Conservation (phyloP, 768 basidiomycete genomes). For the Coprinopsis cinerea region DNA sequence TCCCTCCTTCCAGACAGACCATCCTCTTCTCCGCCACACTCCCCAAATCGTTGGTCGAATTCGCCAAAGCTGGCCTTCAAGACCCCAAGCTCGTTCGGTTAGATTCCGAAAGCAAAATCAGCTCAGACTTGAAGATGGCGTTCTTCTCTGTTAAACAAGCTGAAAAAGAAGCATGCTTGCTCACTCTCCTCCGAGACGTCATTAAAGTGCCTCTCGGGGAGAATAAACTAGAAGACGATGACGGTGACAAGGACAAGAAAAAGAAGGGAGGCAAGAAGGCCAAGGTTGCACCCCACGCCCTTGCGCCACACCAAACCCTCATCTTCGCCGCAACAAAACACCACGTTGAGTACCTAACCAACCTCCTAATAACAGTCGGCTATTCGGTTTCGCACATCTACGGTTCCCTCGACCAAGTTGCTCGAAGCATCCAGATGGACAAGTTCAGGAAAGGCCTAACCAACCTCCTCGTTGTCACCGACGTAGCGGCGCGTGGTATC, state of each 20-base stretch:
- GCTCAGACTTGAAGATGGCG: slow-evolving; percentile 86
- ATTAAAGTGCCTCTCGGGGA: slow-evolving; percentile 69
- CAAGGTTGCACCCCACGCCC: slow-evolving; percentile 45
- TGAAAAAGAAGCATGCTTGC: slow-evolving; percentile 91
- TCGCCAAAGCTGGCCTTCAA: slow-evolving; percentile 94
- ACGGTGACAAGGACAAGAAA: slow-evolving; percentile 18
- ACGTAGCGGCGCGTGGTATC: slow-evolving; percentile 96
- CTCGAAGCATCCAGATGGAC: slow-evolving; percentile 86
- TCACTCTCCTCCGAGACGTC: slow-evolving; percentile 79
- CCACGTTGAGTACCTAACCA: slow-evolving; percentile 91
- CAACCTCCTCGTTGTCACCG: slow-evolving; percentile 89
- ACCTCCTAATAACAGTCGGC: slow-evolving; percentile 70
- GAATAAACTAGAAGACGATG: slow-evolving; percentile 24
- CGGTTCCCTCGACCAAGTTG: slow-evolving; percentile 89
- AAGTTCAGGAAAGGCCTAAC: slow-evolving; percentile 78
- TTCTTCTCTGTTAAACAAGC: slow-evolving; percentile 90
- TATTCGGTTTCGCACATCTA: slow-evolving; percentile 94
- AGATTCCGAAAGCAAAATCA: slow-evolving; percentile 95
- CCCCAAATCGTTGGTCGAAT: slow-evolving; percentile 92
- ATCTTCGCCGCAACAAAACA: slow-evolving; percentile 97
- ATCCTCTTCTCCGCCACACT: slow-evolving; percentile 95
- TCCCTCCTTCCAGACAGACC: slow-evolving; percentile 84
- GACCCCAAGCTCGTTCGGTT: slow-evolving; percentile 95
- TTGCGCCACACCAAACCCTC: slow-evolving; percentile 84
- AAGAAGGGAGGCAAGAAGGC: slow-evolving; percentile 43